Evolutionary conservation across 768 basidiomycete genomes (phyloP), one percentile per base, ranked within the genome.

Genomic region (Suillus decipiens): DNA sequence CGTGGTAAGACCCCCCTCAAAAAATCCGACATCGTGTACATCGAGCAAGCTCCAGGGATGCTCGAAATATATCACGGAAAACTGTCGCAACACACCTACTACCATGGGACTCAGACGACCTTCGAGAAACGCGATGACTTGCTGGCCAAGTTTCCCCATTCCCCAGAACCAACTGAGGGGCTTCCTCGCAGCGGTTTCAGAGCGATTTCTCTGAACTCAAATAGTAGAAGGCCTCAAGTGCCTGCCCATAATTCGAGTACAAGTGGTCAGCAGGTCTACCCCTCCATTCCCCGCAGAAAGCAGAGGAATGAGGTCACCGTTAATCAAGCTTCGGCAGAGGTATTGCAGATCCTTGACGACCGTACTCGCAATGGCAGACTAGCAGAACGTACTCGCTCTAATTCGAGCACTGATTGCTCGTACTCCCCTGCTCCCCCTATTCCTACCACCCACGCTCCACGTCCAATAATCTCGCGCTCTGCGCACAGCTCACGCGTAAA

Each of bases 1-100:
- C 65, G 62, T 24, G 66, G 65, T 47, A 66, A 63, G 56, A 24
- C 36, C 7, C 67, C 67, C 12, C 62, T 68, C 7, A 48, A 66
- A 39, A 39, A 55, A 17, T 61, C 55, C 15, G 60, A 63, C 15
- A 61, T 61, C n/a, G 41, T 59, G 24, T 63, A 63, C 37, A 37
- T 61, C 14, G 57, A 66, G 39, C 61, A 63, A 36, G 42, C 39
- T 28, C 51, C 57, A 34, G 60, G 61, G 9, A 28, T 48, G 19
- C 47, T 62, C 19, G 60, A 47, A 45, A 54, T 61, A n/a, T n/a
- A 53, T 22, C 56, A 41, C 19, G 14, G 31, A 9, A 12, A 45
- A 19, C 31, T 42, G 36, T 63, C 43, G 19, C n/a, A 31, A 36
- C 2, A 53, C 10, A n/a, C 22, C 41, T 41, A 28, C 12, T 43